Evolutionary conservation across 805 yeast genomes (phyloP).

Genomic region (Saccharomyces jurei): DNA sequence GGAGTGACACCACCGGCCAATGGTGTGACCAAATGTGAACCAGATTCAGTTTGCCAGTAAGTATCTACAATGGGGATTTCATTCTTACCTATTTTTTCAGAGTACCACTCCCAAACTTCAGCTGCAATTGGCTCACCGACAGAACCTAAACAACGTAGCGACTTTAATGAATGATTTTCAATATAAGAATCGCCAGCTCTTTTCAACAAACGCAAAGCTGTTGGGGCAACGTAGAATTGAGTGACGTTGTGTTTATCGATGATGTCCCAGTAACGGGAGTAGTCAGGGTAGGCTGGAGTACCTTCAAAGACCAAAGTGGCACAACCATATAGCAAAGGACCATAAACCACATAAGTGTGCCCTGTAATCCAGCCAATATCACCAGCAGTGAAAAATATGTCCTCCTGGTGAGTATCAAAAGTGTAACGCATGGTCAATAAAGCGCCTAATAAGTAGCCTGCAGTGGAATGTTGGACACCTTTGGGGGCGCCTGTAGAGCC

Average conservation of each 20-base stretch:
- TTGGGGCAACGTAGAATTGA: slow-evolving; percentile 80
- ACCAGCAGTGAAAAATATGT: slow-evolving; percentile 76
- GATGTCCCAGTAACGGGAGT: slow-evolving; percentile 73
- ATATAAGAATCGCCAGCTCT: slow-evolving; percentile 63
- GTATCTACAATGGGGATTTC: slow-evolving; percentile 72
- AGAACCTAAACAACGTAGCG: slow-evolving; percentile 66
- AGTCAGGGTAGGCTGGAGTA: slow-evolving; percentile 79
- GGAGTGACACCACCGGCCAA: slow-evolving; percentile 70
- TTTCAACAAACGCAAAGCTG: slow-evolving; percentile 69
- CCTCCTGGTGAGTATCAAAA: slow-evolving; percentile 69
- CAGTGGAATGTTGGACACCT: slow-evolving; percentile 78
- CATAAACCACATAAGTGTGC: slow-evolving; percentile 75
- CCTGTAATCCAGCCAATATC: slow-evolving; percentile 92
- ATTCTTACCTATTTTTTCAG: slow-evolving; percentile 60
- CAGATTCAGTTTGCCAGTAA: slow-evolving; percentile 86
- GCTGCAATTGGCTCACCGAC: slow-evolving; percentile 85
- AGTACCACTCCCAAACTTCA: slow-evolving; percentile 84
- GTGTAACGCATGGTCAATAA: slow-evolving; percentile 64
- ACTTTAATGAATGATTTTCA: slow-evolving; percentile 51
- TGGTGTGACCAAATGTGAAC: slow-evolving; percentile 72
- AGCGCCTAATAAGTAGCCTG: slow-evolving; percentile 71
- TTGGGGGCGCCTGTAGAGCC: slow-evolving; percentile 88
- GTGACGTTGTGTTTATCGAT: slow-evolving; percentile 63
- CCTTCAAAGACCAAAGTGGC: slow-evolving; percentile 79
- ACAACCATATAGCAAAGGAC: slow-evolving; percentile 69